phyloP scores from a whole-genome alignment of 1,284 basidiomycete species.

The Salmacisia buchloeana region DNA sequence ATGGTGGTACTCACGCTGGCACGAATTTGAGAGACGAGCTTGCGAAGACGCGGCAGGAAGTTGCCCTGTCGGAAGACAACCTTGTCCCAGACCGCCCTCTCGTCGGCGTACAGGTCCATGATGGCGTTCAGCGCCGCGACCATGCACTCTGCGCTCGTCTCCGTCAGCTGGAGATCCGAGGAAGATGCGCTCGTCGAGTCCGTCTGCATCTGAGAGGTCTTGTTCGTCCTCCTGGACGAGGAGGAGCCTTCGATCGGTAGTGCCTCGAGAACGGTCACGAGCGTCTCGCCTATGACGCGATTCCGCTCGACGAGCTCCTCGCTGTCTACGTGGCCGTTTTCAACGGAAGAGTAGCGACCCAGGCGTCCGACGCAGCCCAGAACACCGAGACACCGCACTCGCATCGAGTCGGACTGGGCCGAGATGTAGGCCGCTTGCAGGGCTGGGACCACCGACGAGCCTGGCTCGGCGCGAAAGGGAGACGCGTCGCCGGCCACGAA shows the following conservation, averaged over 20 bases:
- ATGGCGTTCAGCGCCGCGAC: constrained; percentile 77
- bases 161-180: neutral
- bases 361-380: constrained; percentile 30
- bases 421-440: constrained; percentile 26
- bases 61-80: constrained; percentile 65
- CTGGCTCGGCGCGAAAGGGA: neutral
- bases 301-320: constrained; percentile 13
- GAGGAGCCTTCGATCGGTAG: constrained; percentile 12
- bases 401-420: constrained; percentile 26
- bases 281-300: constrained; percentile 20
- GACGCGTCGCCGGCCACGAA: neutral
- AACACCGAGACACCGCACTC: constrained; percentile 32
- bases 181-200: neutral
- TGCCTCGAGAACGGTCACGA: constrained; percentile 24
- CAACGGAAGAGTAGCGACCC: neutral
- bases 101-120: constrained; percentile 93
- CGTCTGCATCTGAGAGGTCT: neutral
- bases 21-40: constrained; percentile 55
- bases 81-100: constrained; percentile 71
- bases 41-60: constrained; percentile 57
- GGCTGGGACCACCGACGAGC: constrained; percentile 19
- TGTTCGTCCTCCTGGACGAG: neutral
- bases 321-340: neutral
- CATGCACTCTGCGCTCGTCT: constrained; percentile 62
- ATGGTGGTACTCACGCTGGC: constrained; percentile 9